These are phyloP conservation scores for Trichophyton schoenleinii DNA, from an alignment of 2,329 filamentous ascomycete genomes.

Conservation along the genomic window DNA sequence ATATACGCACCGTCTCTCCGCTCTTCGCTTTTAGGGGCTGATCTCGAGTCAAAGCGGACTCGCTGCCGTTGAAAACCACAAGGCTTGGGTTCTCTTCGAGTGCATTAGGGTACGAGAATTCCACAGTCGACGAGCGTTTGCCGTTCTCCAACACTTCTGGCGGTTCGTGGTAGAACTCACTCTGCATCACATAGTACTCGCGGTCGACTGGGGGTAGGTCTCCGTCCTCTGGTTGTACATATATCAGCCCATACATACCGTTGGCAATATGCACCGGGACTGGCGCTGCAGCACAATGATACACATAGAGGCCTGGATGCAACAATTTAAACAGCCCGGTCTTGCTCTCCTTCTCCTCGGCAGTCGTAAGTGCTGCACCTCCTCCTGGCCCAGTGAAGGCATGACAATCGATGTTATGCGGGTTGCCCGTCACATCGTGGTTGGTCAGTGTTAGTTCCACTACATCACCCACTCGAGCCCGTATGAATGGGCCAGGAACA, in stretches of 20 bases:
- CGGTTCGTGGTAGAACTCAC: slow-evolving; percentile 28
- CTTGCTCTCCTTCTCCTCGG: slow-evolving; percentile 23
- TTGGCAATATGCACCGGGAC: slow-evolving; percentile 29
- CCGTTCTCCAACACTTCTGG: slow-evolving; percentile 24
- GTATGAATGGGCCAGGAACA: slow-evolving; percentile 26
- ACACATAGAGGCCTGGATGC: slow-evolving; percentile 23
- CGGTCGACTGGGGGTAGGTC: slow-evolving; percentile 21
- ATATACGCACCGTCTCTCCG: slow-evolving; percentile 24
- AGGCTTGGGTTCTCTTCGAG: slow-evolving; percentile 23
- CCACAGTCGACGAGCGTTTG: slow-evolving; percentile 19
- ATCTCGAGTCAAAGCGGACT: slow-evolving; percentile 22
- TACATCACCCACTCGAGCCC: slow-evolving; percentile 24
- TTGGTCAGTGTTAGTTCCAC: slow-evolving; percentile 25
- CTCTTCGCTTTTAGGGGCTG: slow-evolving; percentile 21
- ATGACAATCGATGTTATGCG: slow-evolving; percentile 28
- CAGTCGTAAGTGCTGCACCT: slow-evolving; percentile 23
- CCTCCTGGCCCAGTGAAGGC: slow-evolving; percentile 25
- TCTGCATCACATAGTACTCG: slow-evolving; percentile 30
- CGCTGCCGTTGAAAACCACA: slow-evolving; percentile 25
- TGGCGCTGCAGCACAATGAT: slow-evolving; percentile 26
- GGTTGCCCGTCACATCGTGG: slow-evolving; percentile 23
- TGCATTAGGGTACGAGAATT: slow-evolving; percentile 26
- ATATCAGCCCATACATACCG: slow-evolving; percentile 28
- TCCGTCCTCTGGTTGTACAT: slow-evolving; percentile 24
- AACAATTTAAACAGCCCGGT: slow-evolving; percentile 21